These are phyloP conservation scores for Cladosporium oxysporum DNA, from an alignment of 2,329 filamentous ascomycete genomes.

Conservation along the genomic window DNA sequence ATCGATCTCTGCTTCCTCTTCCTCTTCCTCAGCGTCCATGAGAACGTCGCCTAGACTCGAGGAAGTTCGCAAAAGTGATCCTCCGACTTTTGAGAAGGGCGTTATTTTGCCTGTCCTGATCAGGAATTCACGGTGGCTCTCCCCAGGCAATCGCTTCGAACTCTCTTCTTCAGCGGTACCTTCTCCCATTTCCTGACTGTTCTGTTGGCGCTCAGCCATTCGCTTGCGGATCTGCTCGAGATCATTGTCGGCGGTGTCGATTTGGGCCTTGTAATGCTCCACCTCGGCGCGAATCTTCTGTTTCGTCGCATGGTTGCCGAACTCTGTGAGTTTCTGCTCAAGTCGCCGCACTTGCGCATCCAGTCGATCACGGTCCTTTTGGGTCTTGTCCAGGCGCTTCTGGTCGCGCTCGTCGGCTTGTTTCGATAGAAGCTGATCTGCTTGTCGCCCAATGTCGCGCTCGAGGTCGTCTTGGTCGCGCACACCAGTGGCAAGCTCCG, in stretches of 20 bases:
- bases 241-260: constrained; percentile 68
- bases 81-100: constrained; percentile 79
- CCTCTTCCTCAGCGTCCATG: constrained; percentile 77
- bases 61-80: constrained; percentile 62
- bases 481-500: constrained; percentile 48
- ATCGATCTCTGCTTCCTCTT: constrained; percentile 48
- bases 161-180: constrained; percentile 46
- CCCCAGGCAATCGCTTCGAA: constrained; percentile 69
- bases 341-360: constrained; percentile 64
- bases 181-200: constrained; percentile 50
- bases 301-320: constrained; percentile 57
- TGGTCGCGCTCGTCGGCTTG: constrained; percentile 65
- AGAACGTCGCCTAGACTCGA: constrained; percentile 76
- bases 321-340: constrained; percentile 58
- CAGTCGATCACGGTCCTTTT: constrained; percentile 57
- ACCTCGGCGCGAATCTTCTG: constrained; percentile 66
- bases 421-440: constrained; percentile 60
- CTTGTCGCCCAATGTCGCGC: constrained; percentile 73
- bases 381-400: constrained; percentile 62
- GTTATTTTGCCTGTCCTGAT: constrained; percentile 98
- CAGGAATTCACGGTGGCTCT: constrained; percentile 83
- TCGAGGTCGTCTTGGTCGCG: constrained; percentile 89
- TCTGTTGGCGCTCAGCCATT: constrained; percentile 71
- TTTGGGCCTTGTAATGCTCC: constrained; percentile 63
- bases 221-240: constrained; percentile 77